Conservation (phyloP, 768 basidiomycete genomes). For the Lactifluus subvellereus region DNA sequence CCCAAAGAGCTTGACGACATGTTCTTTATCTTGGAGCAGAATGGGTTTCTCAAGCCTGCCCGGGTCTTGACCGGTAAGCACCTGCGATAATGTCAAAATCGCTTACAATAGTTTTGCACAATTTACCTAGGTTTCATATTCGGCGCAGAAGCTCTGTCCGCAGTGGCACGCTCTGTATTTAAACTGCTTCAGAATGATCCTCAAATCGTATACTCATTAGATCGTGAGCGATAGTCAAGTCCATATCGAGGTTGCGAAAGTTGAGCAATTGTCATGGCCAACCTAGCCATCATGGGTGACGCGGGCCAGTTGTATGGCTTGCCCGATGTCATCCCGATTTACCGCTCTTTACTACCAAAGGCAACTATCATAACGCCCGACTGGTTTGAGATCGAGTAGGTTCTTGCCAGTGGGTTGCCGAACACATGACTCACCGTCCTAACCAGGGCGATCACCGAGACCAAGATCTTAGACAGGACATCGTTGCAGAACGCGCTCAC, state of each 20-base stretch:
- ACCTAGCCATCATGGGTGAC: slow-evolving; percentile 89
- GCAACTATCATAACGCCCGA: no score
- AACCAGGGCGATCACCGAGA: slow-evolving; percentile 66
- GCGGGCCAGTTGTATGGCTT: slow-evolving; percentile 85
- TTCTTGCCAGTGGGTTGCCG: no score
- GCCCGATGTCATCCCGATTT: slow-evolving; percentile 79
- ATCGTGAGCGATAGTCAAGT: slow-evolving; percentile 55
- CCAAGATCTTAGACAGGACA: slow-evolving; percentile 50
- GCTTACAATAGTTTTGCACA: background rate
- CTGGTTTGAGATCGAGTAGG: no score
- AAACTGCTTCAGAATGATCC: slow-evolving; percentile 55
- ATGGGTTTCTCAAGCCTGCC: slow-evolving; percentile 65
- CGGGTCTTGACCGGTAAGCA: slow-evolving; percentile 73
- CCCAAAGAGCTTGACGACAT: slow-evolving; percentile 72
- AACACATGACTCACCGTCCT: background rate
- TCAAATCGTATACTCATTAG: slow-evolving; percentile 76
- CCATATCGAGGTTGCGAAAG: background rate
- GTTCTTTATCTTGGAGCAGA: slow-evolving; percentile 65
- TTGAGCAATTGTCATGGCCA: background rate
- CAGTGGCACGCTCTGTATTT: slow-evolving; percentile 58
- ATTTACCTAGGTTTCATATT: slow-evolving; percentile 74
- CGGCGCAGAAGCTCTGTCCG: slow-evolving; percentile 67
- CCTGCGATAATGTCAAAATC: background rate
- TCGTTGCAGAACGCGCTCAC: no score
- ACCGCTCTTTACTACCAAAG: slow-evolving; percentile 38